Conservation (phyloP, 2,329 filamentous ascomycete species). For the Trichoderma sp. region DNA sequence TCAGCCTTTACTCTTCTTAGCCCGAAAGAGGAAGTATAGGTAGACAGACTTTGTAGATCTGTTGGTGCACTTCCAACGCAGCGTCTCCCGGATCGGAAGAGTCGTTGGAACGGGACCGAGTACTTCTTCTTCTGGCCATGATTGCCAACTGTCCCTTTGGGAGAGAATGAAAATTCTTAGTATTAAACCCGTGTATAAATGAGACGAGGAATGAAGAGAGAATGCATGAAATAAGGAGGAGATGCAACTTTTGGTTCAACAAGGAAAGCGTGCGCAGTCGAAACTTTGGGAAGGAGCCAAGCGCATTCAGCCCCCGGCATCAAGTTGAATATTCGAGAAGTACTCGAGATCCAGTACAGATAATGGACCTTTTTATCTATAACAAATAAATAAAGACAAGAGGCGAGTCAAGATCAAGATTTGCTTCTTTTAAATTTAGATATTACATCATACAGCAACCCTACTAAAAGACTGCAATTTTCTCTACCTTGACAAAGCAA, state of each 20-base stretch:
- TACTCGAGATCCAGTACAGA: neutral
- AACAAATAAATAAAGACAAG: neutral
- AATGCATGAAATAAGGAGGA: neutral
- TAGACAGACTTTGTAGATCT: constrained; percentile 28
- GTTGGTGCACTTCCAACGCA: constrained; percentile 30
- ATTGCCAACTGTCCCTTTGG: too few species aligned
- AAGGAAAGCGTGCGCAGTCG: neutral
- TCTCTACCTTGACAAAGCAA: constrained; percentile 59
- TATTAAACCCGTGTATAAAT: too few species aligned
- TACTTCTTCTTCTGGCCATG: constrained; percentile 23
- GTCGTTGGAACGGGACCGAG: constrained; percentile 23
- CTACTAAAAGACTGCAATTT: constrained; percentile 26
- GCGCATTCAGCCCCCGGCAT: neutral
- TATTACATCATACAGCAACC: constrained; percentile 41
- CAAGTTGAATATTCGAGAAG: neutral
- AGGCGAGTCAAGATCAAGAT: neutral
- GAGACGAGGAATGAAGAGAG: neutral
- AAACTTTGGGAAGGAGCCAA: neutral
- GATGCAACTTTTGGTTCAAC: neutral
- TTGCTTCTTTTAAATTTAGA: neutral
- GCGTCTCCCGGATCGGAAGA: constrained; percentile 26
- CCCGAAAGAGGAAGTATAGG: neutral
- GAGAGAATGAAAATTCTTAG: neutral
- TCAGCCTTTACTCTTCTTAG: neutral
- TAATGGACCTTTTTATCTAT: neutral